Percentiles rank a stretch among this genome's conserved stretches.
Evolutionary conservation across 1,284 basidiomycete genomes (phyloP).

Genomic region (Sporisorium exsertum): DNA sequence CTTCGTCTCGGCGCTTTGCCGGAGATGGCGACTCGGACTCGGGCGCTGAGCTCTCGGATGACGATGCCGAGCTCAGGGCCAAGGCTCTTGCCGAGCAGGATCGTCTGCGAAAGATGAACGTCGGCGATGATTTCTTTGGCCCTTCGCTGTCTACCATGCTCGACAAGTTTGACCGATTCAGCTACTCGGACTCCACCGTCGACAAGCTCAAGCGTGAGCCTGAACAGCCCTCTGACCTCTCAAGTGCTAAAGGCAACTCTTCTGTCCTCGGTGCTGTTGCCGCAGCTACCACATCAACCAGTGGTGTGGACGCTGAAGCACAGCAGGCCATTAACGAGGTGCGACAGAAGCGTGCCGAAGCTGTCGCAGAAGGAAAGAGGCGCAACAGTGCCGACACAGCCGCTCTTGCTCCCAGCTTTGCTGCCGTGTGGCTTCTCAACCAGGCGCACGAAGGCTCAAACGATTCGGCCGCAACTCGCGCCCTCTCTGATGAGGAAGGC

Average conservation of each 20-base stretch:
- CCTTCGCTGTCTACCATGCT: slow-evolving; percentile 50
- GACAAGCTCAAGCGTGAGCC: slow-evolving; percentile 29
- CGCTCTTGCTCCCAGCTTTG: slow-evolving; percentile 57
- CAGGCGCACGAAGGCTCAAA: slow-evolving; percentile 21
- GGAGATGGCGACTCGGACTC: slow-evolving; percentile 54
- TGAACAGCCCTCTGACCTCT: neutral
- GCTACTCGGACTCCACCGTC: slow-evolving; percentile 43
- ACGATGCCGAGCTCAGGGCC: slow-evolving; percentile 55
- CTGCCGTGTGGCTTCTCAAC: slow-evolving; percentile 61
- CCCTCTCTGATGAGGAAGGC: slow-evolving; percentile 12
- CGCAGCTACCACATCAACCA: neutral
- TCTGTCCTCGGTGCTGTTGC: neutral
- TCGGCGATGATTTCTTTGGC: slow-evolving; percentile 66
- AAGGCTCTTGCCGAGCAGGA: slow-evolving; percentile 60
- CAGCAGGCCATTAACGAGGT: slow-evolving; percentile 56
- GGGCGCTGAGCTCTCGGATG: slow-evolving; percentile 41
- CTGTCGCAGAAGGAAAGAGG: slow-evolving; percentile 22
- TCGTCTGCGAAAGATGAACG: slow-evolving; percentile 60
- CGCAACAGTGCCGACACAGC: slow-evolving; percentile 48
- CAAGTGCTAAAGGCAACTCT: neutral
- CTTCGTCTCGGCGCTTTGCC: slow-evolving; percentile 13
- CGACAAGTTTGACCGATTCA: slow-evolving; percentile 53
- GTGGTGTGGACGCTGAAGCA: slow-evolving; percentile 22
- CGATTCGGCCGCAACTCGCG: slow-evolving; percentile 5
- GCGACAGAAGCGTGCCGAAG: slow-evolving; percentile 50